A percentile compares a stretch with the other conserved stretches of the same genome.
Conservation (phyloP, 2,329 filamentous ascomycete species). For the Mycogone perniciosa region DNA sequence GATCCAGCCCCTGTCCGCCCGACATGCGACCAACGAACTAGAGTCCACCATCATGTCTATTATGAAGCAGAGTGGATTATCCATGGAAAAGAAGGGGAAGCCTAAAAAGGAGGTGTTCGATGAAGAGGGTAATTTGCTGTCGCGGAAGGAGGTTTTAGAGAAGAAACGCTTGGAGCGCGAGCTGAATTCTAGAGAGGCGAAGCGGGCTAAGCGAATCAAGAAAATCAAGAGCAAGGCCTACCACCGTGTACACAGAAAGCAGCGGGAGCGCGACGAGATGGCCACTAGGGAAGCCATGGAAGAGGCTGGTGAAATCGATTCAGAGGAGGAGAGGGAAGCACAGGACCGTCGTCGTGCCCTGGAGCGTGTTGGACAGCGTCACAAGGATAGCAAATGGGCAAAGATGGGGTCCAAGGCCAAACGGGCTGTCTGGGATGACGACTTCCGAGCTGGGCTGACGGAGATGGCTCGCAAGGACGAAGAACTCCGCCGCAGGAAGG, state of each 20-base stretch:
- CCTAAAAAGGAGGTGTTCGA: slow-evolving; percentile 56
- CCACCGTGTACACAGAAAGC: slow-evolving; percentile 82
- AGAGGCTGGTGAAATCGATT: slow-evolving; percentile 55
- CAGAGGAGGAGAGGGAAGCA: slow-evolving; percentile 58
- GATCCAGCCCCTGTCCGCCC: slow-evolving; percentile 56
- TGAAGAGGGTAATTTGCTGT: slow-evolving; percentile 65
- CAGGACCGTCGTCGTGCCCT: slow-evolving; percentile 70
- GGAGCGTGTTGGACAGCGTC: slow-evolving; percentile 77
- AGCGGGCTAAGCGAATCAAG: slow-evolving; percentile 85
- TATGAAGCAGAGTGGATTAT: slow-evolving; percentile 80
- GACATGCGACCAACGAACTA: slow-evolving; percentile 67
- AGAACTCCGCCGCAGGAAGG: slow-evolving; percentile 71
- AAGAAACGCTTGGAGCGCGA: slow-evolving; percentile 77
- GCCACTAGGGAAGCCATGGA: slow-evolving; percentile 46
- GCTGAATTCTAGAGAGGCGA: slow-evolving; percentile 79
- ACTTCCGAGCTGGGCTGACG: slow-evolving; percentile 67
- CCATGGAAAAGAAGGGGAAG: slow-evolving; percentile 39
- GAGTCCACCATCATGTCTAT: slow-evolving; percentile 84
- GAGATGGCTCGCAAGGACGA: slow-evolving; percentile 81
- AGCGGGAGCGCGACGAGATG: slow-evolving; percentile 48
- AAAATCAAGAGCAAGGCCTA: slow-evolving; percentile 99
- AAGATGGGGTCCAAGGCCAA: slow-evolving; percentile 76
- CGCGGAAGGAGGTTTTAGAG: slow-evolving; percentile 62
- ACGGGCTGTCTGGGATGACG: slow-evolving; percentile 80
- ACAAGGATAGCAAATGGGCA: slow-evolving; percentile 87